Conservation (phyloP, 106 monocot genomes). For the Dendrobium catenatum region DNA sequence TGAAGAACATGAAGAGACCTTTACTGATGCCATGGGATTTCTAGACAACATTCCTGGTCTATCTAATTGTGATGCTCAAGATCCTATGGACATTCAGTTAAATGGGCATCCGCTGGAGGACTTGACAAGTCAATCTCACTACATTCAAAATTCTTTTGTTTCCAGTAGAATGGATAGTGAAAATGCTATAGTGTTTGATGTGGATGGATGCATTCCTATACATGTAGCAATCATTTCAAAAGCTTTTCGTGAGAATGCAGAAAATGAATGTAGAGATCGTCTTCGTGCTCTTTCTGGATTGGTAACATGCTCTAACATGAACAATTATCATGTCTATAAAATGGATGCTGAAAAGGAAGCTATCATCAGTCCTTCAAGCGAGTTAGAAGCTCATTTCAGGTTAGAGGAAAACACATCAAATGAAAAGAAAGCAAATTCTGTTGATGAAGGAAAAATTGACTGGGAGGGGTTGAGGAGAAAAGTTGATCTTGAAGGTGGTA, state of each 20-base stretch:
- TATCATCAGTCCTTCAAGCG: not conserved
- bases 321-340: not conserved
- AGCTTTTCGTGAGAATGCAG: not conserved
- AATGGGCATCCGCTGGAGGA: not conserved
- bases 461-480: conserved; percentile 29
- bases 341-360: not conserved
- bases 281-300: not conserved
- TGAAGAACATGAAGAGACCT: not conserved
- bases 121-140: not conserved
- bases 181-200: not conserved
- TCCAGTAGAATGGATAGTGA: not conserved
- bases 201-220: not conserved
- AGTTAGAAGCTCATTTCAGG: conserved; percentile 1
- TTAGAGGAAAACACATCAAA: not conserved
- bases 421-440: conserved; percentile 10
- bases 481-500: not conserved
- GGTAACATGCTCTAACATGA: not conserved
- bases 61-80: conserved; percentile 4
- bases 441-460: conserved; percentile 10
- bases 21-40: not conserved
- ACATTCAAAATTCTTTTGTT: not conserved
- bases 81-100: conserved; percentile 2
- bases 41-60: not conserved
- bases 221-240: not conserved
- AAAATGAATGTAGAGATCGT: not conserved